phyloP scores from a whole-genome alignment of 1,284 basidiomycete species.

The Sanghuangporus weigelae region DNA sequence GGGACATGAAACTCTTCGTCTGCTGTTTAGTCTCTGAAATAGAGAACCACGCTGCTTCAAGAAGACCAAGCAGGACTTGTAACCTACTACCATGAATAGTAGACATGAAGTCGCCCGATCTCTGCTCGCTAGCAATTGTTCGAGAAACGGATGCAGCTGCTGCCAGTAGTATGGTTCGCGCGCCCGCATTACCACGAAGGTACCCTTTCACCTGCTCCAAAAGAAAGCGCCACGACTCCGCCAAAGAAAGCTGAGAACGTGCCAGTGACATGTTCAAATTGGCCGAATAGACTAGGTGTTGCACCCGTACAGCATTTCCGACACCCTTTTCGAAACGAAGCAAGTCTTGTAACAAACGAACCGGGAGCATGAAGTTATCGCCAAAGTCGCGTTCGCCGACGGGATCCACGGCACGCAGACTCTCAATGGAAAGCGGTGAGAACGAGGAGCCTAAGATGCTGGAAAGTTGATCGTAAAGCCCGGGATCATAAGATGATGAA shows the following conservation, averaged over 20 bases:
- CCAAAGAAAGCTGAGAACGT: constrained; percentile 70
- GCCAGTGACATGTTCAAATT: constrained; percentile 84
- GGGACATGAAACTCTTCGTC: constrained; percentile 53
- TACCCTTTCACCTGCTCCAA: constrained; percentile 62
- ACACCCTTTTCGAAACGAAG: constrained; percentile 42
- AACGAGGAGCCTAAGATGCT: constrained; percentile 43
- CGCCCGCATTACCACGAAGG: constrained; percentile 50
- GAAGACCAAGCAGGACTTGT: constrained; percentile 65
- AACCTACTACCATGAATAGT: constrained; percentile 76
- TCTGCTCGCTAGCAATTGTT: constrained; percentile 63
- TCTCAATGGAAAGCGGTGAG: constrained; percentile 52
- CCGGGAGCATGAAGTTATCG: constrained; percentile 71
- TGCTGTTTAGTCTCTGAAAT: constrained; percentile 52
- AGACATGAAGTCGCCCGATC: constrained; percentile 81
- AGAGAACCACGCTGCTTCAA: constrained; percentile 78
- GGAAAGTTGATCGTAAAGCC: constrained; percentile 54
- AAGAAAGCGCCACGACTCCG: constrained; percentile 76
- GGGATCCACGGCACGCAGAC: constrained; percentile 60
- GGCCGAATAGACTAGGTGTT: constrained; percentile 55
- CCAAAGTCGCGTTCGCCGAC: constrained; percentile 74
- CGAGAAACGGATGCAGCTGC: constrained; percentile 62
- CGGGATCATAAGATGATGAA: constrained; percentile 63
- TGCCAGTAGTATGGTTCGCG: constrained; percentile 52
- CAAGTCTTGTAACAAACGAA: constrained; percentile 45
- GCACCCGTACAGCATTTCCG: constrained; percentile 41